phyloP scores from a whole-genome alignment of 441 rosid species.

The Corymbia calophylla region DNA sequence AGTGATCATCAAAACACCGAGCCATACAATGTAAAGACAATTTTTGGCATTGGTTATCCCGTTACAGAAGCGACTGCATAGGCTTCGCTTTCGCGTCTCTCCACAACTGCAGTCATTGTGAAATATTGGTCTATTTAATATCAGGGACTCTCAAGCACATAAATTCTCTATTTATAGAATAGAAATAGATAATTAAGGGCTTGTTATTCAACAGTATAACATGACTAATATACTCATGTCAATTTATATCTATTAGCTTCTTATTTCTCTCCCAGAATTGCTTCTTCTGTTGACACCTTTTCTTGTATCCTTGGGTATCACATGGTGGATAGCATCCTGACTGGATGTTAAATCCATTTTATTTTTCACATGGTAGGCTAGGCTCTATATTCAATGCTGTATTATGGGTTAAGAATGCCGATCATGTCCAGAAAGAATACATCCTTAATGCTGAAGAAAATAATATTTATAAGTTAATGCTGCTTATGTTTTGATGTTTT shows the following conservation, averaged over 20 bases:
- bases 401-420: background rate
- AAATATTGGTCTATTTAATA: background rate
- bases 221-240: background rate
- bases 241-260: background rate
- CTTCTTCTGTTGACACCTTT: background rate
- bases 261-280: background rate
- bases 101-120: background rate
- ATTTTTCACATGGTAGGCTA: background rate
- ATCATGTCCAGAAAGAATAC: background rate
- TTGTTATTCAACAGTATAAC: background rate
- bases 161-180: background rate
- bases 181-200: background rate
- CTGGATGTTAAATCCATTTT: background rate
- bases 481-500: background rate
- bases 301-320: background rate
- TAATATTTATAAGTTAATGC: background rate
- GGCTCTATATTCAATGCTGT: background rate
- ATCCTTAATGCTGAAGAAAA: background rate
- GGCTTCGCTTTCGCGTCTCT: background rate
- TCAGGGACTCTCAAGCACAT: background rate
- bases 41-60: background rate
- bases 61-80: background rate
- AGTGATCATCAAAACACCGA: background rate
- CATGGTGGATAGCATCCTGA: background rate
- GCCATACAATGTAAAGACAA: background rate